phyloP scores from a whole-genome alignment of 495 filamentous ascomycete species.

The Daldinia concentrica region DNA sequence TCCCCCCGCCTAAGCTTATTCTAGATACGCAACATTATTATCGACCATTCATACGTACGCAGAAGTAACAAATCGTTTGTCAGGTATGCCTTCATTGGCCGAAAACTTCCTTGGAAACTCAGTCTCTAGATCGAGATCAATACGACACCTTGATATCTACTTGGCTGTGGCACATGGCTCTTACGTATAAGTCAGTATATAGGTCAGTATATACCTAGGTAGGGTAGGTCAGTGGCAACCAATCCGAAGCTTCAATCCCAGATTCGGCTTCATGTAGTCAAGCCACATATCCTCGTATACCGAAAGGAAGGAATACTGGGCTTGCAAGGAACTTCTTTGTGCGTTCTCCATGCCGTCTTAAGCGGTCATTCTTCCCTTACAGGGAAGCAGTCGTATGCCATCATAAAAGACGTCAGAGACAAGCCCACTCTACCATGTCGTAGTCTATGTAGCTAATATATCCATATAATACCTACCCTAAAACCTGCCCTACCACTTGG shows the following conservation, averaged over 20 bases:
- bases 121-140: slow-evolving; percentile 33
- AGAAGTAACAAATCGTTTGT: slow-evolving; percentile 8
- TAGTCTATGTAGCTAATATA: slow-evolving; percentile 19
- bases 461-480: slow-evolving; percentile 38
- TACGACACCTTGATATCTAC: slow-evolving; percentile 1
- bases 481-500: slow-evolving; percentile 1
- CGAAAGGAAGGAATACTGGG: slow-evolving; percentile 7
- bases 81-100: not conserved
- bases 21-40: not conserved
- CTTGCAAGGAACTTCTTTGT: slow-evolving; percentile 29
- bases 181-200: slow-evolving; percentile 13
- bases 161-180: slow-evolving; percentile 11
- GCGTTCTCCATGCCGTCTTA: slow-evolving; percentile 16
- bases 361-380: slow-evolving; percentile 15
- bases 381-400: slow-evolving; percentile 18
- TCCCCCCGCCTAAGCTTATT: slow-evolving; percentile 15
- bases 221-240: slow-evolving; percentile 13
- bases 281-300: slow-evolving; percentile 25
- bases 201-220: not conserved
- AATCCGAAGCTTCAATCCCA: slow-evolving; percentile 30
- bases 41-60: slow-evolving; percentile 16
- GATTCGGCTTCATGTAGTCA: slow-evolving; percentile 20
- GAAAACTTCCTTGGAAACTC: slow-evolving; percentile 3
- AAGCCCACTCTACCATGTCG: slow-evolving; percentile 7
- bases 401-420: slow-evolving; percentile 41